Conservation (phyloP, 305 asterid species). For the Striga hermonthica region DNA sequence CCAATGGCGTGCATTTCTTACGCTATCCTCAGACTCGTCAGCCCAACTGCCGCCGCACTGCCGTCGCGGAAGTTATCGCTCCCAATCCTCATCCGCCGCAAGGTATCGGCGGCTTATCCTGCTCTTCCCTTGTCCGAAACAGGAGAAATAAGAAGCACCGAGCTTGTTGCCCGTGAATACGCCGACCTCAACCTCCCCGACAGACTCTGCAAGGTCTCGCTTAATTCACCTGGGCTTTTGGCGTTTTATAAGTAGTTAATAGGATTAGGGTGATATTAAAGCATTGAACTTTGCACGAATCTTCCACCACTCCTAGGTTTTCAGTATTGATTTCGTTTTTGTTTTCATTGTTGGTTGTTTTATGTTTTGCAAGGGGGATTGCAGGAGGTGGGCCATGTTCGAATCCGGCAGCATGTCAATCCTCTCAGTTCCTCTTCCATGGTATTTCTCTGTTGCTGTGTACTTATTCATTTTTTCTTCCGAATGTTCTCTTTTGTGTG, state of each 20-base stretch:
- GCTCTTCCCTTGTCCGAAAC: slow-evolving; percentile 31
- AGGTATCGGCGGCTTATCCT: slow-evolving; percentile 29
- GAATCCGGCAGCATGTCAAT: slow-evolving; percentile 91
- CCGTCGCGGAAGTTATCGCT: slow-evolving; percentile 11
- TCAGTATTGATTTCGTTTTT: not conserved
- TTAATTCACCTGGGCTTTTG: not conserved
- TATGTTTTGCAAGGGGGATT: slow-evolving; percentile 17
- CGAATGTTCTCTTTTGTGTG: slow-evolving; percentile 15
- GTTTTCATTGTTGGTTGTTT: not conserved
- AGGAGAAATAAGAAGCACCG: slow-evolving; percentile 43
- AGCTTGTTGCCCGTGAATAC: slow-evolving; percentile 67
- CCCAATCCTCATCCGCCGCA: slow-evolving; percentile 30
- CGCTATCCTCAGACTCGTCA: slow-evolving; percentile 35
- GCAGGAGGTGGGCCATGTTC: slow-evolving; percentile 83
- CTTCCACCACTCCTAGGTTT: too few species aligned
- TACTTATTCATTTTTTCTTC: not conserved
- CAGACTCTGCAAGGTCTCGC: slow-evolving; percentile 52
- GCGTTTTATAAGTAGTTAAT: not conserved
- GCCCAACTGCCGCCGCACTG: too few species aligned
- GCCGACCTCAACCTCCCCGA: slow-evolving; percentile 76
- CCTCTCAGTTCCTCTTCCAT: slow-evolving; percentile 67
- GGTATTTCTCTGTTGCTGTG: slow-evolving; percentile 37
- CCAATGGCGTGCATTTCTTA: slow-evolving; percentile 35
- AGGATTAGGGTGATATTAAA: slow-evolving; percentile 11
- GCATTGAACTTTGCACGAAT: not conserved